phyloP scores from a whole-genome alignment of 345 rosid species.

The Nasturtium officinale region DNA sequence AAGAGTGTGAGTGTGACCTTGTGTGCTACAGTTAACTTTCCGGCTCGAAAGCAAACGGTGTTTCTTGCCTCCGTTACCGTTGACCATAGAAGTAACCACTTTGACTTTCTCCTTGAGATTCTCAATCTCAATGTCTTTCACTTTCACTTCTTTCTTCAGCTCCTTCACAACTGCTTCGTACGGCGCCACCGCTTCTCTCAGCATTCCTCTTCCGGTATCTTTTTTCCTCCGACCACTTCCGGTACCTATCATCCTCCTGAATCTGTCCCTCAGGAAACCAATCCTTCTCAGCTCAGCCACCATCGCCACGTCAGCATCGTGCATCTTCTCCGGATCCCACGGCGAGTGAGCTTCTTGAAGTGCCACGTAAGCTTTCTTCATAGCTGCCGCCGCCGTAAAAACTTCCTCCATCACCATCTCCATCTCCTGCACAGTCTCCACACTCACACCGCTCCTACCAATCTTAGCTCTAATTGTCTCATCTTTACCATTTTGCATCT shows the following conservation, averaged over 20 bases:
- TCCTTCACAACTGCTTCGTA: constrained; percentile 90
- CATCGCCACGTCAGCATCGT: constrained; percentile 79
- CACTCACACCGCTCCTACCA: constrained; percentile 26
- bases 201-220: constrained; percentile 46
- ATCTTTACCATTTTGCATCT: constrained; percentile 35
- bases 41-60: constrained; percentile 62
- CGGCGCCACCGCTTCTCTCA: constrained; percentile 92
- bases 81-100: constrained; percentile 32
- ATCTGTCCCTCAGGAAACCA: constrained; percentile 70
- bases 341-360: constrained; percentile 94
- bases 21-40: constrained; percentile 69
- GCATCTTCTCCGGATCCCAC: constrained; percentile 94
- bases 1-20: constrained; percentile 34
- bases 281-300: constrained; percentile 79
- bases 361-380: constrained; percentile 74
- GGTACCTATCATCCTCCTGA: constrained; percentile 53
- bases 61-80: constrained; percentile 57
- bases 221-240: constrained; percentile 42
- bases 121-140: constrained; percentile 67
- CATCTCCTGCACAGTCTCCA: constrained; percentile 56
- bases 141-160: constrained; percentile 78
- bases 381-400: constrained; percentile 66
- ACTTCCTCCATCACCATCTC: constrained; percentile 67
- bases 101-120: constrained; percentile 77
- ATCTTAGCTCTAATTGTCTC: constrained; percentile 26